Base-by-base conservation (phyloP, 306 rosid genomes). In the Quercus mongolica region DNA sequence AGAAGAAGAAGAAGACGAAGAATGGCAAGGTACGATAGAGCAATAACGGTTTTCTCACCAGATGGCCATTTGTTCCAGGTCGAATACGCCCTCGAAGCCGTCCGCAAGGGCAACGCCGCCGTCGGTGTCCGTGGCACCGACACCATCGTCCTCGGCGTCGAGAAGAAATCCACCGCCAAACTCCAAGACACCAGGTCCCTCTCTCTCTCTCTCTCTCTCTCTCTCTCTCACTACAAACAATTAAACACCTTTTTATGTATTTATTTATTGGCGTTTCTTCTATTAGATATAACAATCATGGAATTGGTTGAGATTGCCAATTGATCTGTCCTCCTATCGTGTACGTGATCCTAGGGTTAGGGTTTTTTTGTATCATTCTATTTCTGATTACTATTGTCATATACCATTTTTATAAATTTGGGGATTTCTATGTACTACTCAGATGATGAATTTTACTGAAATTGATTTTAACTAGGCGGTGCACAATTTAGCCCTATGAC, bases 41-140 rank as follows among this genome's bases (percentile, higher is more conserved):
- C 99, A 31, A 96, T 96, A 73, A 96, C 99, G 0, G 99, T 96
- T 1, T 96, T 96, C 83, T 96, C 98, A 0, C 99, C 99, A 5
- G 99, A 96, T 30, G 99, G 99, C 2, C 99, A 96, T 86, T 90
- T 96, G 41, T 96, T 96, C 76, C 99, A 96, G 75, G 99, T 96
- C 46, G 98, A 96, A 55, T 96, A 96, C 83, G 99, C 99, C 2
- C 96, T 96, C 18, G 99, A 96, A 81, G 99, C 98, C 28, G 99
- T 96, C 49, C 97, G 99, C 12, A 96, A 96, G 80, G 99, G 99
- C 4, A 96, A 96, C 93, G 99, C 99, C 79, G 98, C 99, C 87
- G 99, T 96, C 63, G 98, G 99, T 62, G 99, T 96, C 56, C 99
- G 99, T 18, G 99, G 99, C 77, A 83, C 94, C 75, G 99, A 96